Base-by-base conservation (phyloP, 1,284 basidiomycete species). In the Papiliotrema flavescens region DNA sequence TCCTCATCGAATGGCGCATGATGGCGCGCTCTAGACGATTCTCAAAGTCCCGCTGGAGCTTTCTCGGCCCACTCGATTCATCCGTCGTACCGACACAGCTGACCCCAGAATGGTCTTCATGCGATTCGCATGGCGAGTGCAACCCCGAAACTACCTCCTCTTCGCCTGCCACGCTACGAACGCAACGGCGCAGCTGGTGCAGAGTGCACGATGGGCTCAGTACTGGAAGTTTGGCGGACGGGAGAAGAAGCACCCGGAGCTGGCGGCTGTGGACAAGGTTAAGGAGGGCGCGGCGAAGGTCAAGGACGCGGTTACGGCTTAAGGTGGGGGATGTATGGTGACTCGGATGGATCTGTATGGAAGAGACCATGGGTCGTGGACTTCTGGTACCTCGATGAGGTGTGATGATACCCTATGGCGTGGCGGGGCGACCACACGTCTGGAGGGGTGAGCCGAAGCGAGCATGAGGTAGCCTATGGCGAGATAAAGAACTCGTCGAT, bases 41-140 rank as follows among this genome's bases (percentile, higher is more conserved):
- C n/a, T n/a, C n/a, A n/a, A n/a, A n/a, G n/a, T n/a, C n/a, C n/a
- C n/a, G n/a, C n/a, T n/a, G n/a, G n/a, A n/a, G n/a, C n/a, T n/a
- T n/a, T n/a, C n/a, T n/a, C n/a, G n/a, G n/a, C n/a, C n/a, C n/a
- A n/a, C n/a, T n/a, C n/a, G n/a, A n/a, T n/a, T n/a, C 11, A 43
- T 35, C n/a, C 46, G 9, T 20, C 28, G 4, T 35, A 36, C 22
- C 17, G 20, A 23, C 22, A 2, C 6, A 2, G 34, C 28, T 49
- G 17, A 35, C n/a, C 22, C 28, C 23, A 96, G 92, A 20, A 70
- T 90, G 80, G 89, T 94, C 61, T 96, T 96, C 79, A 94, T 93
- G 88, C 87, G 92, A 43, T 96, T 96, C 74, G 92, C 93, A 57
- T 97, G 94, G 94, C 84, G 84, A 56, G 93, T 97, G 37, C 85